Percentiles rank a stretch among this genome's conserved stretches.
Evolutionary conservation across 441 rosid genomes (phyloP).

Genomic region (Geranium incanum): DNA sequence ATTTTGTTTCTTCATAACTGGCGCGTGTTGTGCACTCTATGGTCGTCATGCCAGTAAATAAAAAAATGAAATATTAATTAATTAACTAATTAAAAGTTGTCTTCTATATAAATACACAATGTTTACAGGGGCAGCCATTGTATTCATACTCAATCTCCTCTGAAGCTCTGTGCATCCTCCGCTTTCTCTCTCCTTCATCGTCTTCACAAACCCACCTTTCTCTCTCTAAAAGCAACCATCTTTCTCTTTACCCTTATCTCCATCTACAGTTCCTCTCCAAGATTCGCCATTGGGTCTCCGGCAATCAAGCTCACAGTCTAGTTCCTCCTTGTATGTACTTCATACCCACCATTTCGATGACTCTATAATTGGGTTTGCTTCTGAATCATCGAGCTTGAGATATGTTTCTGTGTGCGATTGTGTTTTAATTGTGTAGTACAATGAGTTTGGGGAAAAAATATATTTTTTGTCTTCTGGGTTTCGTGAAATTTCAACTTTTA

Average conservation of each 20-base stretch:
- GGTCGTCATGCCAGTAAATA: neutral
- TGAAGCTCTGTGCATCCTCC: neutral
- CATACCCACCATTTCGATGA: neutral
- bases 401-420: neutral
- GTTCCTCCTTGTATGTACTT: neutral
- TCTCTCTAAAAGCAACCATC: neutral
- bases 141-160: neutral
- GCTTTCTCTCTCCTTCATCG: neutral
- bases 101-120: neutral
- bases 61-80: neutral
- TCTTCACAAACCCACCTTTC: neutral
- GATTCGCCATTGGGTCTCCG: slow-evolving; percentile 4
- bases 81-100: neutral
- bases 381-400: neutral
- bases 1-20: neutral
- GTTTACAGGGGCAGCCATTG: neutral
- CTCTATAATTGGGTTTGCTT: neutral
- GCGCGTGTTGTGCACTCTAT: neutral
- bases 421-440: neutral
- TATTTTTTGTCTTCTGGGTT: neutral
- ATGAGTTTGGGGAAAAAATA: neutral
- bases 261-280: neutral
- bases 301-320: neutral
- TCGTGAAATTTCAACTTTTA: neutral
- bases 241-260: neutral